A percentile compares a stretch with the other conserved stretches of the same genome.
Evolutionary conservation across 768 basidiomycete species (phyloP).

Genomic region (Sporobolomyces roseus): DNA sequence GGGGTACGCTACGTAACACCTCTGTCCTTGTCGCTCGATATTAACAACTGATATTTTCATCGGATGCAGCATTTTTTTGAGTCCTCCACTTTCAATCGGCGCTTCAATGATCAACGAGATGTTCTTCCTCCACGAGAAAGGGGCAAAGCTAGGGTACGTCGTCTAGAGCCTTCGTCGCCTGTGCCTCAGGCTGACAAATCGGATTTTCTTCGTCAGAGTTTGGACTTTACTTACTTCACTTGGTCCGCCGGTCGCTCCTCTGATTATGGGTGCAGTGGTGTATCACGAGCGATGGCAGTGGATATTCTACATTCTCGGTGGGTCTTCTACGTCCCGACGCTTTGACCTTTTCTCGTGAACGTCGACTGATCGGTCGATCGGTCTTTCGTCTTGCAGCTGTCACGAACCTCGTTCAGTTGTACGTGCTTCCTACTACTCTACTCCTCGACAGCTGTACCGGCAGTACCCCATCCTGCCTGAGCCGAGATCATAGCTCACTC

Average conservation of each 20-base stretch:
- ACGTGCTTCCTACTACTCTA: not conserved
- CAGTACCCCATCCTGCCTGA: too few species aligned
- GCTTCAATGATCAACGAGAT: slow-evolving; percentile 33
- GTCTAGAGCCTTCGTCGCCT: too few species aligned
- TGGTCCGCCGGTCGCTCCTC: slow-evolving; percentile 23
- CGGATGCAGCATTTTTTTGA: slow-evolving; percentile 17
- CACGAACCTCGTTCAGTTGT: slow-evolving; percentile 28
- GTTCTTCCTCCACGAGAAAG: slow-evolving; percentile 41
- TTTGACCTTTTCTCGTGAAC: too few species aligned
- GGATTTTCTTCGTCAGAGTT: too few species aligned
- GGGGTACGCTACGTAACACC: not conserved
- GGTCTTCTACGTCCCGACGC: not conserved
- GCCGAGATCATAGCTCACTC: too few species aligned
- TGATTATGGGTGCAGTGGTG: slow-evolving; percentile 17
- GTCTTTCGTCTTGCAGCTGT: slow-evolving; percentile 2
- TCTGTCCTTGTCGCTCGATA: too few species aligned
- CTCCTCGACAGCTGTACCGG: too few species aligned
- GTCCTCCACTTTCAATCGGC: slow-evolving; percentile 29
- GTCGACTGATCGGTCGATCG: too few species aligned
- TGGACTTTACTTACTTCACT: slow-evolving; percentile 36
- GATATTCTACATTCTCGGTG: slow-evolving; percentile 27
- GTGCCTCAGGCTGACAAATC: too few species aligned
- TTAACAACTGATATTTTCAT: not conserved
- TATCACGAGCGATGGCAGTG: slow-evolving; percentile 21
- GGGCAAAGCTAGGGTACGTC: too few species aligned